These are phyloP conservation scores for Pythium monospermum DNA, from an alignment of 352 stramenopile species.

Conservation along the genomic window DNA sequence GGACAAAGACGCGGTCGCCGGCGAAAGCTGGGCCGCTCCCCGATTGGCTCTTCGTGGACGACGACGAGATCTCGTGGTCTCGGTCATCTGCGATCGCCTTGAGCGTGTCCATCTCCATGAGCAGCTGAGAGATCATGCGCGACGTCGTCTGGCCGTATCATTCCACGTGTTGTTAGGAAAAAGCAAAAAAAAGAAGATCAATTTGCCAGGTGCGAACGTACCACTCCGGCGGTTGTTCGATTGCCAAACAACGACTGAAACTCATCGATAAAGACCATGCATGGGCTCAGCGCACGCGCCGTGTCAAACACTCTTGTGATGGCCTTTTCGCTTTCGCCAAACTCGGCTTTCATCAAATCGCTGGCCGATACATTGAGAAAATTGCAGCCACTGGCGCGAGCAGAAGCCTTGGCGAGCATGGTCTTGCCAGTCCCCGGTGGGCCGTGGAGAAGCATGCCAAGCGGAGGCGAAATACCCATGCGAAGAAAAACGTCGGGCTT, in stretches of 20 bases:
- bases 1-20: constrained; percentile 62
- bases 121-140: constrained; percentile 80
- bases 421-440: constrained; percentile 84
- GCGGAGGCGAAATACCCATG: constrained; percentile 75
- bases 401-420: constrained; percentile 79
- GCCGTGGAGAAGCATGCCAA: constrained; percentile 73
- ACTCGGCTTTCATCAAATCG: constrained; percentile 75
- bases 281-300: constrained; percentile 66
- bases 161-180: background rate
- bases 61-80: background rate
- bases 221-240: constrained; percentile 56
- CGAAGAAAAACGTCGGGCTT: constrained; percentile 70
- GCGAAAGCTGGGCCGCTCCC: constrained; percentile 11
- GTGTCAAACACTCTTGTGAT: constrained; percentile 69
- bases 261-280: constrained; percentile 86
- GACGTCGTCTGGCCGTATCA: constrained; percentile 47
- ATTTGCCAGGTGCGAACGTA: constrained; percentile 11
- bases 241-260: constrained; percentile 85
- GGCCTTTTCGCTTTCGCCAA: constrained; percentile 83
- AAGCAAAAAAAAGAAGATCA: background rate
- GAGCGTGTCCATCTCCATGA: constrained; percentile 77
- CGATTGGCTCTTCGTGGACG: background rate
- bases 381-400: constrained; percentile 75
- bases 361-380: constrained; percentile 76
- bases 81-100: constrained; percentile 46